These are phyloP conservation scores for Zygosaccharomyces siamensis DNA, from an alignment of 805 yeast species.

Conservation along the genomic window DNA sequence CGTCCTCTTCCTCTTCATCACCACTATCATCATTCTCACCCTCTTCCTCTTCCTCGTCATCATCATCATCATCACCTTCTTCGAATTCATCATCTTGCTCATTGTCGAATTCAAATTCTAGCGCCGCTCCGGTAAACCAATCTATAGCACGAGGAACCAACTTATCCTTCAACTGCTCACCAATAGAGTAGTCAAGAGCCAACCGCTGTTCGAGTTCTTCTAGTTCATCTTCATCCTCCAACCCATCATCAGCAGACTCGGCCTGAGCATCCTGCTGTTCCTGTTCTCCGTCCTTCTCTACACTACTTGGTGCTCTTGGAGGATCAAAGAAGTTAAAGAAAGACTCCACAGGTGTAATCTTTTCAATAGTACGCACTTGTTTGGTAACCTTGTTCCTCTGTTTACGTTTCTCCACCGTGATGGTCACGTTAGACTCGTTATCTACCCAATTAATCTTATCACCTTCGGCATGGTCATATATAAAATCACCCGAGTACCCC, in stretches of 20 bases:
- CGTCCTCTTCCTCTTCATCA: constrained; percentile 40
- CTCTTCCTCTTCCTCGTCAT: constrained; percentile 61
- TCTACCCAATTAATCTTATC: constrained; percentile 73
- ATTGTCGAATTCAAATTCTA: constrained; percentile 62
- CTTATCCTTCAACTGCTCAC: constrained; percentile 94
- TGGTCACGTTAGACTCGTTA: constrained; percentile 77
- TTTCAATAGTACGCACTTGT: constrained; percentile 93
- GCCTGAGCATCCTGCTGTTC: constrained; percentile 49
- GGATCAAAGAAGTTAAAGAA: constrained; percentile 96
- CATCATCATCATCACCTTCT: constrained; percentile 56
- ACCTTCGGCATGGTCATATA: constrained; percentile 96
- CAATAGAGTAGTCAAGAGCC: constrained; percentile 90
- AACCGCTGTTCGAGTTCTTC: constrained; percentile 77
- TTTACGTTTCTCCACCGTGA: constrained; percentile 86
- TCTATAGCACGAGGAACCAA: constrained; percentile 94
- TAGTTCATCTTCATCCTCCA: constrained; percentile 52
- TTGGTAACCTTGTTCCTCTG: constrained; percentile 96
- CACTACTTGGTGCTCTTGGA: constrained; percentile 60
- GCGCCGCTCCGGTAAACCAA: constrained; percentile 98
- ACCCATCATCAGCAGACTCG: constrained; percentile 51
- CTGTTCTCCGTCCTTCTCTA: constrained; percentile 38
- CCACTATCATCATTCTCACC: constrained; percentile 40
- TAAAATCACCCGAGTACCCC: constrained; percentile 93
- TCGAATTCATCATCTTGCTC: constrained; percentile 61
- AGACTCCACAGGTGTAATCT: constrained; percentile 88